Base-by-base conservation (phyloP, 352 stramenopile species). In the Aphanomyces astaci region DNA sequence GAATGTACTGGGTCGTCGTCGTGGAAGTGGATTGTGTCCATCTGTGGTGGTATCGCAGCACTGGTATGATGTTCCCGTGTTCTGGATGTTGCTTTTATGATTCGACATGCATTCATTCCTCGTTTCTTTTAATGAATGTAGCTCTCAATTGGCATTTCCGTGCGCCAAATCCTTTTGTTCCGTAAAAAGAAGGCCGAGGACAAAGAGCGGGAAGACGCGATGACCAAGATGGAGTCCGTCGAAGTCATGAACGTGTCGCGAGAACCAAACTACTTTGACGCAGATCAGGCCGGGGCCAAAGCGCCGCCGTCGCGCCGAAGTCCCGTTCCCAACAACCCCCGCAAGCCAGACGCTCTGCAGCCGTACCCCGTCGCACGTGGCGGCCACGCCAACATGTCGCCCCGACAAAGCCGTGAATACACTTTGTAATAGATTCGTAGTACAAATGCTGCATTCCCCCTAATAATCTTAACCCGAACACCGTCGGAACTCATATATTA, bases 161-260 rank as follows among this genome's bases (percentile, higher is more conserved):
- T 68, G 7, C 62, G 62, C 28, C 62, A 68, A 27, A 59, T 68
- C 45, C 28, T 68, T 10, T 32, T 68, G 17, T 56, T 57, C 15
- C 62, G 62, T 11, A 68, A 68, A 33, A 45, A 49, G 17, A 68
- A 68, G 62, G 62, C 49, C 28, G 62, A 56, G 43, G 62, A 68
- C 19, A 24, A 32, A 33, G 22, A 60, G 39, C 51, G 49, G 43
- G 62, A 32, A 27, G 27, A 36, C 28, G 59, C 46, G 31, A 68
- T 30, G 43, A 28, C 43, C 1, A 68, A 57, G 51, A 39, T 39
- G 13, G 51, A 59, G n/a, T 39, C 51, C 10, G 48, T 56, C 33
- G 62, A 68, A 24, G 62, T 68, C 33, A 40, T 59, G 43, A 52
- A 51, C 24, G 49, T 68, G 3, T 59, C 62, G n/a, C 51, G 33